A percentile compares a stretch with the other conserved stretches of the same genome.
Evolutionary conservation across 2,329 filamentous ascomycete genomes (phyloP).

Genomic region (Trichothecium roseum): DNA sequence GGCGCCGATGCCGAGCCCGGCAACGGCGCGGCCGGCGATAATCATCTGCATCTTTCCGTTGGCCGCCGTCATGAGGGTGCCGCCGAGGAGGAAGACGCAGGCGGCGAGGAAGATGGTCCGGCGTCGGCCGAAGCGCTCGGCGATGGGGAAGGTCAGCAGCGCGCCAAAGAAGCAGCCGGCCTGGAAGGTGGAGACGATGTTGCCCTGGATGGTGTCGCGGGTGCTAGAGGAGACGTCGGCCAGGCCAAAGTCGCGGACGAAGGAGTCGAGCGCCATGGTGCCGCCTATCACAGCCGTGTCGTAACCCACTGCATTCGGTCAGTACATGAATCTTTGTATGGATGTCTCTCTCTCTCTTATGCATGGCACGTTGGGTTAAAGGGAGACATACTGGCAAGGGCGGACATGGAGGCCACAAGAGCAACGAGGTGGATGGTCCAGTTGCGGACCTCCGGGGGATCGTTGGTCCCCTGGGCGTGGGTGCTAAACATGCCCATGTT

Average conservation of each 20-base stretch:
- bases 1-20: slow-evolving; percentile 37
- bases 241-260: slow-evolving; percentile 12
- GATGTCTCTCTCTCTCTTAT: neutral
- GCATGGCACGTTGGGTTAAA: neutral
- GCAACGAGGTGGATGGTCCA: slow-evolving; percentile 22
- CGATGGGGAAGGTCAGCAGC: slow-evolving; percentile 22
- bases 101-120: slow-evolving; percentile 28
- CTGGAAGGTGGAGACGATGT: slow-evolving; percentile 16
- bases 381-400: slow-evolving; percentile 17
- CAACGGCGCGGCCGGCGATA: slow-evolving; percentile 40
- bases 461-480: slow-evolving; percentile 25
- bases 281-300: slow-evolving; percentile 13
- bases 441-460: slow-evolving; percentile 22
- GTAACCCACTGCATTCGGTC: slow-evolving; percentile 4
- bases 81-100: slow-evolving; percentile 35
- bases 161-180: slow-evolving; percentile 18
- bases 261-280: slow-evolving; percentile 11
- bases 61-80: slow-evolving; percentile 36
- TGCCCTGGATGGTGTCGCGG: slow-evolving; percentile 11
- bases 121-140: slow-evolving; percentile 29
- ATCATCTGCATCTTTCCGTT: slow-evolving; percentile 41
- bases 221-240: slow-evolving; percentile 3
- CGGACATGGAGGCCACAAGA: slow-evolving; percentile 21
- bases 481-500: slow-evolving; percentile 10
- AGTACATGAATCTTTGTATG: neutral